Evolutionary conservation across 345 rosid species (phyloP), one percentile per base, ranked within the genome.

Genomic region (Brassica cretica): DNA sequence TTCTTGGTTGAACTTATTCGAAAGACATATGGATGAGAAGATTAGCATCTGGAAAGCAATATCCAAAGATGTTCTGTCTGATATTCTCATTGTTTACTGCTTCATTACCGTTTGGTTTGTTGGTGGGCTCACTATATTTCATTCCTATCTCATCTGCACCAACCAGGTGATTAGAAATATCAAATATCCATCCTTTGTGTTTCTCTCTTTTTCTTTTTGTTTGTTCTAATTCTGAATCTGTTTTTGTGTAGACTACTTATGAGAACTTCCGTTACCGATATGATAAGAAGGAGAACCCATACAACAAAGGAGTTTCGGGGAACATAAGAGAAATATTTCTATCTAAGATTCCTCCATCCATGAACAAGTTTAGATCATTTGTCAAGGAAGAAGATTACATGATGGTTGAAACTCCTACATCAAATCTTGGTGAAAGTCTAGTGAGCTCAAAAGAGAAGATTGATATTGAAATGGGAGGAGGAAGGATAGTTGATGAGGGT

Each of bases 81-180:
- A 84, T 80, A 77, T 91, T 84, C 94, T 93, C 76, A 86, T 93
- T 61, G 80, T 87, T 37, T 95, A 95, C 84, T 91, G 94, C 88
- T 95, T 95, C 84, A 67, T 91, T 75, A 83, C 91, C 33, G 87
- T 93, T 27, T 95, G 98, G 99, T 95, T 95, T 76, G 99, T 95
- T 0, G 99, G 99, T 6, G 99, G 99, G 67, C 96, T 95, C 51
- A 89, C 98, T 6, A 72, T 83, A 78, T 95, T 95, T 81, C 99
- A 95, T 75, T 86, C 78, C 44, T 95, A 91, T 74, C 90, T 95
- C 76, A 90, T 93, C 75, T 88, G 97, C 87, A 91, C 96, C 69
- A 95, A 95, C 80, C 98, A 95, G 97, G 99, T 92, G 21, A 73
- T 8, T 61, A 24, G 25, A 63, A 74, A 16, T 39, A 64, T 68